These are phyloP conservation scores for Cytidiella melzeri DNA, from an alignment of 768 basidiomycete species.

Conservation along the genomic window DNA sequence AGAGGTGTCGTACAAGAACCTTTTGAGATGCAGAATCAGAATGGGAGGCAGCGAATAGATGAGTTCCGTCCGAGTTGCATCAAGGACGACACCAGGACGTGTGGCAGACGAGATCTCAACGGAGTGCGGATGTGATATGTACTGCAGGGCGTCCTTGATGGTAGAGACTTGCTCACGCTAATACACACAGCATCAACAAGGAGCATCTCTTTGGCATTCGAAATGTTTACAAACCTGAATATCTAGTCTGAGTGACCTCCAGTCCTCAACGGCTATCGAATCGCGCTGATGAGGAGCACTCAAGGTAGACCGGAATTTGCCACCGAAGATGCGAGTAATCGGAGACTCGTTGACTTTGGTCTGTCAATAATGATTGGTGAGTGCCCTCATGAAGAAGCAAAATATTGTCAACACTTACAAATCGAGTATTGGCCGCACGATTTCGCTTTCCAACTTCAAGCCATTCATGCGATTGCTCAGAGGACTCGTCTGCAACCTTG, in stretches of 20 bases:
- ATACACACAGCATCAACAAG: not conserved
- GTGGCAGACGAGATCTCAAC: slow-evolving; percentile 67
- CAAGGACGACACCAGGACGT: slow-evolving; percentile 51
- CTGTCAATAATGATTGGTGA: slow-evolving; percentile 30
- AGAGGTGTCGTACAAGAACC: slow-evolving; percentile 80
- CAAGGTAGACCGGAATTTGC: slow-evolving; percentile 82
- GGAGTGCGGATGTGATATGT: slow-evolving; percentile 72
- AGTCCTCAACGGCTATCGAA: slow-evolving; percentile 85
- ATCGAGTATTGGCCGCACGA: slow-evolving; percentile 70
- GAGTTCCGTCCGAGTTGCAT: slow-evolving; percentile 67
- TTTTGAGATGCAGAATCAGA: slow-evolving; percentile 83
- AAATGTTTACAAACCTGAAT: slow-evolving; percentile 77
- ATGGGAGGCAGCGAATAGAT: slow-evolving; percentile 82
- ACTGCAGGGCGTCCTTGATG: slow-evolving; percentile 76
- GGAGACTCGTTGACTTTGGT: slow-evolving; percentile 79
- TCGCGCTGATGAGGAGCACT: slow-evolving; percentile 79
- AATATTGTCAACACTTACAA: slow-evolving; percentile 41
- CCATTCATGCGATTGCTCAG: slow-evolving; percentile 61
- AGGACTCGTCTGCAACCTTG: slow-evolving; percentile 19
- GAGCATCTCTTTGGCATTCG: not conserved
- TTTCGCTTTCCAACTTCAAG: slow-evolving; percentile 91
- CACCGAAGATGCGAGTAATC: slow-evolving; percentile 89
- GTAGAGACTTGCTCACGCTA: slow-evolving; percentile 70
- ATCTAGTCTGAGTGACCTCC: slow-evolving; percentile 83
- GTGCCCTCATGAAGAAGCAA: not conserved